Base-by-base conservation (phyloP, 2,329 filamentous ascomycete genomes). In the Talaromyces sp. region DNA sequence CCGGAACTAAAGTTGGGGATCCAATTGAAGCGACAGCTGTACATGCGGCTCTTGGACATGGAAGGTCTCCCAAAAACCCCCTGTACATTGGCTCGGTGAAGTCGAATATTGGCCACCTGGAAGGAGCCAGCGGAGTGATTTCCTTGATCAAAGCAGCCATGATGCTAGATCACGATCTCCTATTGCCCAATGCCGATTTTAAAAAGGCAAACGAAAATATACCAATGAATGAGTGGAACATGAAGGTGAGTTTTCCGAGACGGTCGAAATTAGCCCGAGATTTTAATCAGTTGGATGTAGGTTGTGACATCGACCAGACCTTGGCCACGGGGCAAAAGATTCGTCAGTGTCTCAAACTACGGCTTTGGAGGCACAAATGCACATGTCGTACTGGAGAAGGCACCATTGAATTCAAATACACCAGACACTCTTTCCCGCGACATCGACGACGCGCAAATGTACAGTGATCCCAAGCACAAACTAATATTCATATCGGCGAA, bases 1-100 rank as follows among this genome's bases (percentile, higher is more conserved):
- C 65, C 6, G 65, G 65, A 13, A 66, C 65, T 3, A 77, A 77
- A 43, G 81, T 82, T 10, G 54, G 65, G 13, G 65, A 66, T 57
- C 65, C 65, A 1, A 64, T 66, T 37, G 85, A 87, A 67, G 82
- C 82, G 0, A 75, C 73, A 11, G 84, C 82, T 3, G 50, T 64
- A 3, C 58, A 59, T 47, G 54, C 50, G 13, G 66, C 64, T 33
- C 50, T 67, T 10, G 66, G 64, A 19, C 64, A 19, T 6, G 54
- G n/a, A 19, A 61, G 24, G 50, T 56, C 22, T 9, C 19, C 49
- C 10, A 64, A 39, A 49, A 63, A 62, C 3, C 66, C 16, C 24
- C 71, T 11, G 19, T 63, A 22, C 22, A 68, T 66, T 72, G 73
- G 72, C 71, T 14, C 65, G 70, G 1, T 69, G 74, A n/a, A 78